Conservation (phyloP, 352 stramenopile species). For the Thalassiosira sp. region DNA sequence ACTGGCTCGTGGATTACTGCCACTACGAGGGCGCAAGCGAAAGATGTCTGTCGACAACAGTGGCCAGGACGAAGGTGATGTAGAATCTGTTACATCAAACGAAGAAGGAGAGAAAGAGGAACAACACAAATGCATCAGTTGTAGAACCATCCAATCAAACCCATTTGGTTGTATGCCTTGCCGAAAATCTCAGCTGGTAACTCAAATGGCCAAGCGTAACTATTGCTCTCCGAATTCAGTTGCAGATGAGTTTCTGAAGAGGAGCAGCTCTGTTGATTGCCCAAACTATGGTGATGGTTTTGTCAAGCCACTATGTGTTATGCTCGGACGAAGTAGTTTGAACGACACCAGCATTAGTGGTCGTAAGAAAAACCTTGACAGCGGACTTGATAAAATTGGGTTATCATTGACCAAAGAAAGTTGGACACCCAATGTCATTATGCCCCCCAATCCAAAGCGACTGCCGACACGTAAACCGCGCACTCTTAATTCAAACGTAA, state of each 20-base stretch:
- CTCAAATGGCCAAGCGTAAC: conserved; percentile 59
- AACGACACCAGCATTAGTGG: conserved; percentile 23
- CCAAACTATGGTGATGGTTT: conserved; percentile 23
- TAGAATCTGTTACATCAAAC: background rate
- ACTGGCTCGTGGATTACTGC: conserved; percentile 25
- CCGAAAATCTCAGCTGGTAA: conserved; percentile 60
- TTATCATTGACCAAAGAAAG: conserved; percentile 47
- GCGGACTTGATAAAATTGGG: conserved; percentile 26
- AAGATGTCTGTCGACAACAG: conserved; percentile 4
- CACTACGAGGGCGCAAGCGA: conserved; percentile 43
- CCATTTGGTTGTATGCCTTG: conserved; percentile 67
- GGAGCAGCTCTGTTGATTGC: conserved; percentile 3
- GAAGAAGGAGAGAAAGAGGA: conserved; percentile 13
- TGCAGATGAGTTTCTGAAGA: conserved; percentile 24
- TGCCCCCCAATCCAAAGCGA: conserved; percentile 46
- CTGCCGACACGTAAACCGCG: conserved; percentile 26
- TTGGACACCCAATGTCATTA: conserved; percentile 70
- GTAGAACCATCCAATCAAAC: conserved; percentile 53
- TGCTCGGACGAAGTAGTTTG: conserved; percentile 34
- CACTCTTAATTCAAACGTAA: background rate
- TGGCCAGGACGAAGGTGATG: background rate
- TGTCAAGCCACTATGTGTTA: conserved; percentile 38
- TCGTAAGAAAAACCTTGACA: conserved; percentile 30
- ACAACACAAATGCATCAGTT: conserved; percentile 60
- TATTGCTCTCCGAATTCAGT: conserved; percentile 10